phyloP scores from a whole-genome alignment of 2,329 filamentous ascomycete genomes.

The Colletotrichum tabaci region DNA sequence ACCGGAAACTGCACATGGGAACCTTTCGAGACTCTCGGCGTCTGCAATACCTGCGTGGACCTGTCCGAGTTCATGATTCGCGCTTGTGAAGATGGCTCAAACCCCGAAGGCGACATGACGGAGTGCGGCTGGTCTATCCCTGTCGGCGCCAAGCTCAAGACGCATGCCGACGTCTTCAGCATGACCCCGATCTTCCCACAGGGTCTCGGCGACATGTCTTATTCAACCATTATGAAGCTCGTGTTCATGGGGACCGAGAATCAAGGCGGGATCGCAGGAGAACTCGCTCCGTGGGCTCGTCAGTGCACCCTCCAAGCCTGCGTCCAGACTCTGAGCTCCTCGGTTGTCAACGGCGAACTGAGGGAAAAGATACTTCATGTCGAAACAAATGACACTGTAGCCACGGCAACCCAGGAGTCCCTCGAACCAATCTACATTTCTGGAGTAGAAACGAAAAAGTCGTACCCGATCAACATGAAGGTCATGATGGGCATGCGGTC shows the following conservation, averaged over 20 bases:
- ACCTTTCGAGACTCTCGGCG: constrained; percentile 44
- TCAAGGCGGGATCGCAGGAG: constrained; percentile 44
- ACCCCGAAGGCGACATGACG: constrained; percentile 16
- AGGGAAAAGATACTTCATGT: constrained; percentile 45
- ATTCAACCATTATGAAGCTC: constrained; percentile 52
- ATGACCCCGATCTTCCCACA: constrained; percentile 51
- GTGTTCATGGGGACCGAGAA: constrained; percentile 53
- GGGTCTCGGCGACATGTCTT: constrained; percentile 47
- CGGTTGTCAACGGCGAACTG: constrained; percentile 48
- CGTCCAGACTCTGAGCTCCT: constrained; percentile 49
- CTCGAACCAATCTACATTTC: constrained; percentile 44
- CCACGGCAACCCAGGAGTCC: constrained; percentile 36
- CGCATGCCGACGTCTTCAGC: constrained; percentile 49
- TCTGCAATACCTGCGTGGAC: constrained; percentile 45
- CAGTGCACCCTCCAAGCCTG: constrained; percentile 51
- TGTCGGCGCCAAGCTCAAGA: constrained; percentile 46
- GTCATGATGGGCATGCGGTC: constrained; percentile 51
- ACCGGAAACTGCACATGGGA: constrained; percentile 45
- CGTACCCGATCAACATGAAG: constrained; percentile 48
- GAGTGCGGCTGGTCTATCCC: constrained; percentile 51
- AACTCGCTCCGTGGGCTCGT: constrained; percentile 49
- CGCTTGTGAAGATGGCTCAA: constrained; percentile 44
- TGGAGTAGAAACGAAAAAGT: constrained; percentile 23
- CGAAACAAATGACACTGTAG: constrained; percentile 48
- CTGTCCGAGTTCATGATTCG: constrained; percentile 47